Evolutionary conservation across 1,284 basidiomycete genomes (phyloP).

Genomic region (Trichosporon coremiiforme): DNA sequence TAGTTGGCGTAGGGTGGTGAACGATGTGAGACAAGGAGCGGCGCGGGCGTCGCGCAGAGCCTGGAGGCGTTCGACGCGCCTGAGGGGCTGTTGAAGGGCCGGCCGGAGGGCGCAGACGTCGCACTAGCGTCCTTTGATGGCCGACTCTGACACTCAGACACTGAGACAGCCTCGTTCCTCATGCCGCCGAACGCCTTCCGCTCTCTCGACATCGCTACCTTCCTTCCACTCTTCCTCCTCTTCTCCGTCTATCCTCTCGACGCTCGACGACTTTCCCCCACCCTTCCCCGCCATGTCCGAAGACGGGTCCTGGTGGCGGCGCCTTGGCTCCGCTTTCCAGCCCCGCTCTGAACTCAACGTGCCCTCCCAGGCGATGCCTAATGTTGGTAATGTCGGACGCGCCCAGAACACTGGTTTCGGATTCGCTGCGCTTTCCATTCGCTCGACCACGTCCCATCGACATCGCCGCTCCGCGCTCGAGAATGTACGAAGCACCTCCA

Average conservation of each 20-base stretch:
- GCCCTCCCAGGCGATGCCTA: neutral
- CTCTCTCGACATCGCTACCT: neutral
- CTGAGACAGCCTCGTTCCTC: neutral
- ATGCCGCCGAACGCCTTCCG: neutral
- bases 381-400: neutral
- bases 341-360: neutral
- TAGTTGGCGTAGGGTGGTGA: neutral
- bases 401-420: constrained; percentile 12
- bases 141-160: neutral
- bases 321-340: constrained; percentile 12
- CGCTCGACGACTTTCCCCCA: neutral
- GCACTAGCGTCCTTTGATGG: constrained; percentile 12
- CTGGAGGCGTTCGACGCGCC: neutral
- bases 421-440: neutral
- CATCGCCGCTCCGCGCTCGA: constrained; percentile 10
- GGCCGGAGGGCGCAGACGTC: neutral
- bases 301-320: constrained; percentile 16
- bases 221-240: constrained; percentile 1
- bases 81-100: neutral
- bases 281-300: constrained; percentile 4
- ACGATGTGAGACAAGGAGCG: neutral
- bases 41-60: neutral
- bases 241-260: neutral
- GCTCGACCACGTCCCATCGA: neutral
- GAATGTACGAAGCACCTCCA: neutral